phyloP scores from a whole-genome alignment of 768 basidiomycete genomes.

The Trametes sanguinea region DNA sequence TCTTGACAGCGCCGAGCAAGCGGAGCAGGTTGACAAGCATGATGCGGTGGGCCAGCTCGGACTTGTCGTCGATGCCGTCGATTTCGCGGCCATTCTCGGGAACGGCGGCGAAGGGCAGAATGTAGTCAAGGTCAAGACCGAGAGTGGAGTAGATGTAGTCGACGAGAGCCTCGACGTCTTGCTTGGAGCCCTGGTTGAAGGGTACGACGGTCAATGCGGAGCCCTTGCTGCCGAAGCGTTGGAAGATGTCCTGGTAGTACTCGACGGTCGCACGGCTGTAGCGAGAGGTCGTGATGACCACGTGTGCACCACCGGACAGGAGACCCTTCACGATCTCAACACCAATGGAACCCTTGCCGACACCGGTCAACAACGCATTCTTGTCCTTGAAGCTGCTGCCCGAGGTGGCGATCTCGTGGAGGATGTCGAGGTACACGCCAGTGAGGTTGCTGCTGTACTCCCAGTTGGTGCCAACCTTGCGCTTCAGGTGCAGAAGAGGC shows the following conservation, averaged over 20 bases:
- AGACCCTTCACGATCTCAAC: conserved; percentile 97
- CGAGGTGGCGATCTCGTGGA: conserved; percentile 97
- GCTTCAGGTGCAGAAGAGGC: conserved; percentile 93
- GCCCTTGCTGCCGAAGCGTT: conserved; percentile 90
- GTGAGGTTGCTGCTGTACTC: conserved; percentile 98
- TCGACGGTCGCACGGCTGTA: conserved; percentile 95
- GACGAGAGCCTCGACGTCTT: conserved; percentile 96
- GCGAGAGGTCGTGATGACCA: conserved; percentile 97
- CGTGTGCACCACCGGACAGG: conserved; percentile 93
- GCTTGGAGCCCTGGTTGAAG: conserved; percentile 99
- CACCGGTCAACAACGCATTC: conserved; percentile 96
- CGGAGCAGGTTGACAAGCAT: conserved; percentile 98
- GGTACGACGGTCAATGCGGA: conserved; percentile 98
- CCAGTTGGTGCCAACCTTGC: conserved; percentile 93
- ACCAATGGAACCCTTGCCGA: conserved; percentile 97
- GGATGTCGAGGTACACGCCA: conserved; percentile 91
- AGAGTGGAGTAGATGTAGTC: conserved; percentile 98
- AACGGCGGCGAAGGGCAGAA: conserved; percentile 96
- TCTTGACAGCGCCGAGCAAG: conserved; percentile 95
- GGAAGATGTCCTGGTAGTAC: conserved; percentile 98
- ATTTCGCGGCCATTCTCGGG: conserved; percentile 99
- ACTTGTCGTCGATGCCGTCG: conserved; percentile 94
- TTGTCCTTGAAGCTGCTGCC: conserved; percentile 99
- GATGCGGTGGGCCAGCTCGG: conserved; percentile 96
- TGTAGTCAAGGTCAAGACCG: conserved; percentile 96